Evolutionary conservation across 1,284 basidiomycete species (phyloP).

Genomic region (Schizophyllum amplum): DNA sequence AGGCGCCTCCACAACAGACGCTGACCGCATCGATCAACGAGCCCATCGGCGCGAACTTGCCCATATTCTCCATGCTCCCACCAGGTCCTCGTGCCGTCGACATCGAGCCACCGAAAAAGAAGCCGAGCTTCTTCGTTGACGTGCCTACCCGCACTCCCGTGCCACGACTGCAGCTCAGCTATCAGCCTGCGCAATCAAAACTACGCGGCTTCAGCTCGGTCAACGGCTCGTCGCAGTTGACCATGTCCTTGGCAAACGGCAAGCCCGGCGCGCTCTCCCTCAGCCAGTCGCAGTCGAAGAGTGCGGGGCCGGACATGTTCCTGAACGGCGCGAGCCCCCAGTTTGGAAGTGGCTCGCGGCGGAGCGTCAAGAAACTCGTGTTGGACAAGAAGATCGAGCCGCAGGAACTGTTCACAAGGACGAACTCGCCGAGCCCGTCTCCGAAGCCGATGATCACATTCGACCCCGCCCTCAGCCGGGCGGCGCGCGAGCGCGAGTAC

Average conservation of each 20-base stretch:
- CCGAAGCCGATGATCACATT: slow-evolving; percentile 51
- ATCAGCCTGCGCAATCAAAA: slow-evolving; percentile 56
- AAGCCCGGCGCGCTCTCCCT: slow-evolving; percentile 45
- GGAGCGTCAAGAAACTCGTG: slow-evolving; percentile 93
- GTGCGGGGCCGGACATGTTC: slow-evolving; percentile 44
- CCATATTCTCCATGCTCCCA: slow-evolving; percentile 68
- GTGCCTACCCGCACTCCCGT: slow-evolving; percentile 58
- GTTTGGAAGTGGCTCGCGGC: slow-evolving; percentile 59
- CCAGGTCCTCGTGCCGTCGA: slow-evolving; percentile 55
- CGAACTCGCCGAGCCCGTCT: slow-evolving; percentile 32
- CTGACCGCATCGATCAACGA: slow-evolving; percentile 84
- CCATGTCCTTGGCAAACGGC: slow-evolving; percentile 17
- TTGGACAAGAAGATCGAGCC: slow-evolving; percentile 76
- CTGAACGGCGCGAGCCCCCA: slow-evolving; percentile 60
- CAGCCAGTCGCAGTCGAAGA: slow-evolving; percentile 33
- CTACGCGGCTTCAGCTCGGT: slow-evolving; percentile 58
- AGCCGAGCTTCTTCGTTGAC: slow-evolving; percentile 62
- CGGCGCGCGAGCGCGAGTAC: slow-evolving; percentile 62
- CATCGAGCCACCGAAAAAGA: slow-evolving; percentile 64
- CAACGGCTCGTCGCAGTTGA: neutral
- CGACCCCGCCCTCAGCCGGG: slow-evolving; percentile 64
- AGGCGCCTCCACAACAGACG: slow-evolving; percentile 38
- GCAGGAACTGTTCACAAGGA: slow-evolving; percentile 57
- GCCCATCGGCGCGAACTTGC: slow-evolving; percentile 81
- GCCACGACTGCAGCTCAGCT: slow-evolving; percentile 51